These are phyloP conservation scores for Asterionellopsis glacialis DNA, from an alignment of 108 stramenopile species.

Conservation along the genomic window DNA sequence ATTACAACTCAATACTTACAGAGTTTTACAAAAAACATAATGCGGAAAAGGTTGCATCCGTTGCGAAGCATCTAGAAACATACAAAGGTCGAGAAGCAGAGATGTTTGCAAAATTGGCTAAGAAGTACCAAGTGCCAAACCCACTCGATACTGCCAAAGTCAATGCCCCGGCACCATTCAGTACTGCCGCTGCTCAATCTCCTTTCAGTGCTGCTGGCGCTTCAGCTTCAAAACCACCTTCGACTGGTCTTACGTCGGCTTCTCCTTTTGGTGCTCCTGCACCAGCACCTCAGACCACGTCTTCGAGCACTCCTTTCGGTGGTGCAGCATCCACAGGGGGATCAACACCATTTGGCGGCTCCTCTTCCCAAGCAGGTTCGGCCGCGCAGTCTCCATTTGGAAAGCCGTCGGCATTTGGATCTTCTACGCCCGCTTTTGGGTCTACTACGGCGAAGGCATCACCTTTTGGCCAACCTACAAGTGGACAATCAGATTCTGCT, in stretches of 20 bases:
- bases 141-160: slow-evolving; percentile 33
- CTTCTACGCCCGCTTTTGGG: slow-evolving; percentile 2
- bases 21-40: slow-evolving; percentile 65
- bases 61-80: slow-evolving; percentile 51
- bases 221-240: slow-evolving; percentile 7
- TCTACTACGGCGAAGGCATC: slow-evolving; percentile 14
- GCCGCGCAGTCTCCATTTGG: slow-evolving; percentile 2
- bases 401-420: slow-evolving; percentile 5
- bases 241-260: slow-evolving; percentile 3
- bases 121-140: slow-evolving; percentile 58
- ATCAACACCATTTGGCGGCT: slow-evolving; percentile 30
- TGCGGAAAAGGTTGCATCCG: slow-evolving; percentile 60
- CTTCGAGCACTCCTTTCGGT: slow-evolving; percentile 2
- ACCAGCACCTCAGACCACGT: slow-evolving; percentile 7
- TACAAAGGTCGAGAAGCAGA: slow-evolving; percentile 67
- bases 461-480: not conserved
- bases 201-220: not conserved
- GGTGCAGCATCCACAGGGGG: slow-evolving; percentile 8
- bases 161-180: not conserved
- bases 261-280: slow-evolving; percentile 34
- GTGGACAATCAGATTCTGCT: slow-evolving; percentile 8
- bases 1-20: slow-evolving; percentile 57
- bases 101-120: slow-evolving; percentile 63
- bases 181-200: slow-evolving; percentile 5
- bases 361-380: slow-evolving; percentile 2